Evolutionary conservation across 192 early-diverging fungal genomes (phyloP).

Genomic region (Gryganskiella cystojenkinii): DNA sequence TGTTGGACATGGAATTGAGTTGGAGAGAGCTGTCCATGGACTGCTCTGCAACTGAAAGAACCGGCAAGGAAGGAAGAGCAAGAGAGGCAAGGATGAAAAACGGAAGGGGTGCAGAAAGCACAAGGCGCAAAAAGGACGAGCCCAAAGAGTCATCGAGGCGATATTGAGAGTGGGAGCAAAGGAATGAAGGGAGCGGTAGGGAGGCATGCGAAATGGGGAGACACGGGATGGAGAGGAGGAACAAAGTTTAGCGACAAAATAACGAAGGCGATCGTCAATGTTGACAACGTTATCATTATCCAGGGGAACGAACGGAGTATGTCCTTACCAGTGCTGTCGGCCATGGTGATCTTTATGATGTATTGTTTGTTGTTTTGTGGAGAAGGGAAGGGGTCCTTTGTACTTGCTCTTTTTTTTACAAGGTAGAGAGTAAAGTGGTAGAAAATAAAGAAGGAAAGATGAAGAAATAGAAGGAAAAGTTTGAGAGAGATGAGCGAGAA

Average conservation of each 20-base stretch:
- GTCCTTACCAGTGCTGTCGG: slow-evolving; percentile 28
- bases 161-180: background rate
- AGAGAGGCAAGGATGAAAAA: background rate
- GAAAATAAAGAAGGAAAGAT: background rate
- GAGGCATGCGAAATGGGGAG: background rate
- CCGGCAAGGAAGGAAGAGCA: background rate
- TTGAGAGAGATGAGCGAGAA: no score
- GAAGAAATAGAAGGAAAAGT: no score
- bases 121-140: background rate
- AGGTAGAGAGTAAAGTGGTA: background rate
- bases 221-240: background rate
- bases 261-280: background rate
- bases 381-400: background rate
- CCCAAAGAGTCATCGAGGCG: background rate
- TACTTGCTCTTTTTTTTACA: background rate
- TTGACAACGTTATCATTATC: no score
- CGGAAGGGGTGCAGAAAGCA: background rate
- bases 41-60: background rate
- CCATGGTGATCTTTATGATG: slow-evolving; percentile 16
- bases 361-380: slow-evolving; percentile 5
- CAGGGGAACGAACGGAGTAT: no score
- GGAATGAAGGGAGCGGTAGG: background rate
- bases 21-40: background rate
- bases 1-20: background rate
- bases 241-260: background rate